phyloP scores from a whole-genome alignment of 2,329 filamentous ascomycete species.

The Tolypocladium pustulatum region DNA sequence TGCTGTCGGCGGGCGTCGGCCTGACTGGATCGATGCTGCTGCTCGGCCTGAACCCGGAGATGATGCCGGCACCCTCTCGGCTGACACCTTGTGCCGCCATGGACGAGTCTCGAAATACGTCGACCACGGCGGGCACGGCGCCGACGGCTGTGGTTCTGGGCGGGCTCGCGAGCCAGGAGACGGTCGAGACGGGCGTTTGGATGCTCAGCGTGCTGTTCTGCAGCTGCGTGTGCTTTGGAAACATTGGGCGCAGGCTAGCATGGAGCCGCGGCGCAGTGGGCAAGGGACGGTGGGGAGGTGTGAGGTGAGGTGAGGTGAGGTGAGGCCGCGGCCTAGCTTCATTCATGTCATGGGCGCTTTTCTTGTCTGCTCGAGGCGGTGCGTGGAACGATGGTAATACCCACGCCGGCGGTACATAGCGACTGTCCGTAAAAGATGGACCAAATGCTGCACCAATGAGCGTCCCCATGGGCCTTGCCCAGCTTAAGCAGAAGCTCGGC shows the following conservation, averaged over 20 bases:
- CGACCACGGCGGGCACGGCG: background rate
- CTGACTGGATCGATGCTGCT: constrained; percentile 63
- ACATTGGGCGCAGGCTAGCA: constrained; percentile 77
- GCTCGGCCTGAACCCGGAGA: constrained; percentile 64
- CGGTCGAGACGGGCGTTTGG: constrained; percentile 70
- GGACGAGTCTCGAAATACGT: constrained; percentile 6
- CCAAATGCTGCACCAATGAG: background rate
- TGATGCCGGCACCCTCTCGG: constrained; percentile 59
- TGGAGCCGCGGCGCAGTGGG: constrained; percentile 23
- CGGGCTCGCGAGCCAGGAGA: constrained; percentile 50
- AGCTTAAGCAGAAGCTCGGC: too few relatives aligned
- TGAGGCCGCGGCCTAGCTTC: constrained; percentile 6
- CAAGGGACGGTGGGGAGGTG: constrained; percentile 36
- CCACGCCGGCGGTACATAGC: background rate
- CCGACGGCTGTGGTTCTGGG: constrained; percentile 21
- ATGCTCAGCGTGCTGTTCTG: constrained; percentile 90
- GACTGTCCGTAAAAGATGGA: background rate
- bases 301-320: constrained; percentile 24
- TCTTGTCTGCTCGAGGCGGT: background rate
- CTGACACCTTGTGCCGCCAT: constrained; percentile 15
- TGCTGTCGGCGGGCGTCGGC: constrained; percentile 66
- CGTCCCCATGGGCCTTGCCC: too few relatives aligned
- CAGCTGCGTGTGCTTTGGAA: constrained; percentile 91
- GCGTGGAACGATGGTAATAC: background rate
- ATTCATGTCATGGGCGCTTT: background rate